Conservation (phyloP, 495 filamentous ascomycete genomes). For the Apodospora peruviana region DNA sequence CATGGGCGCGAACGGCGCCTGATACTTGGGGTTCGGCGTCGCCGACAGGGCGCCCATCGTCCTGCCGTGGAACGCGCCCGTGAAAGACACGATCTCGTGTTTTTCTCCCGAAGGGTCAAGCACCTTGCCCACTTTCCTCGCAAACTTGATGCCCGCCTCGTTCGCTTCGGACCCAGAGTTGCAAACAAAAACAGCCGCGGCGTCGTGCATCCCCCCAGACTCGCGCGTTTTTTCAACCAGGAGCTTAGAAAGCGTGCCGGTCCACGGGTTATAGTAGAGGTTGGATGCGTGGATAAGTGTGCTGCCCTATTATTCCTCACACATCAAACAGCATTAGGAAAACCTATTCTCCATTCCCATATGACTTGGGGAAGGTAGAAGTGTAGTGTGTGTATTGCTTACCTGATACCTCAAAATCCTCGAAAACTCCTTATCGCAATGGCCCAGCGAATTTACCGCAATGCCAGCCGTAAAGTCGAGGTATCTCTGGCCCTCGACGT, state of each 20-base stretch:
- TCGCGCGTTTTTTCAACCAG: constrained; percentile 71
- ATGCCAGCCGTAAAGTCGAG: constrained; percentile 95
- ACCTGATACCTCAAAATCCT: constrained; percentile 70
- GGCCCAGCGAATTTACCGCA: constrained; percentile 88
- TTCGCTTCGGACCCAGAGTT: constrained; percentile 96
- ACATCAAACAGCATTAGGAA: constrained; percentile 6
- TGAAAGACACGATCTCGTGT: constrained; percentile 80
- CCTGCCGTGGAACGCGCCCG: constrained; percentile 88
- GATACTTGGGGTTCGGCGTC: constrained; percentile 98
- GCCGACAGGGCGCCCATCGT: constrained; percentile 90
- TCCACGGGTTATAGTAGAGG: constrained; percentile 95
- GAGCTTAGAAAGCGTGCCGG: constrained; percentile 75
- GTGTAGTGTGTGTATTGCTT: constrained; percentile 7
- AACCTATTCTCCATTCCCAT: too few species aligned
- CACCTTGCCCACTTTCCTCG: constrained; percentile 79
- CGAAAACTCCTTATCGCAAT: constrained; percentile 69
- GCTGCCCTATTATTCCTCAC: constrained; percentile 54
- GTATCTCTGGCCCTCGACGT: constrained; percentile 82
- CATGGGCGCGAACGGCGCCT: constrained; percentile 91
- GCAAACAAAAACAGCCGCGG: constrained; percentile 81
- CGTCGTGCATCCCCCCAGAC: constrained; percentile 74
- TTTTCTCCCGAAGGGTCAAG: constrained; percentile 66
- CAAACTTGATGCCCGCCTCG: constrained; percentile 95
- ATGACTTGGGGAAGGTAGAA: background rate
- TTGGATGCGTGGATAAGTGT: constrained; percentile 88